phyloP scores from a whole-genome alignment of 345 rosid genomes.

The Luvunga scandens region DNA sequence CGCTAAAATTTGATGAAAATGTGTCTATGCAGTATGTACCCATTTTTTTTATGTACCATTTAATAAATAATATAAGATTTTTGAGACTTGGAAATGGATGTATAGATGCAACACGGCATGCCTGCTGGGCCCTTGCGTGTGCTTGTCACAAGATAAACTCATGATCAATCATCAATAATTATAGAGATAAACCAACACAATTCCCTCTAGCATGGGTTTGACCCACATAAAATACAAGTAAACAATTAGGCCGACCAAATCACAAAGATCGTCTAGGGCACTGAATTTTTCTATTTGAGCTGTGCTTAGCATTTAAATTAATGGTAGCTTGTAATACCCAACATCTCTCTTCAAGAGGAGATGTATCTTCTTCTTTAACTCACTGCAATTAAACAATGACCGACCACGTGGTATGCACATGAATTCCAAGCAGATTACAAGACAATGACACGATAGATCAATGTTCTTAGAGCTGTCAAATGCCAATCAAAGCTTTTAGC shows the following conservation, averaged over 20 bases:
- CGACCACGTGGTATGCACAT: conserved; percentile 14
- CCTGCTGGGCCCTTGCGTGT: background rate
- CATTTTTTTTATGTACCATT: no score
- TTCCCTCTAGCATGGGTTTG: conserved; percentile 1
- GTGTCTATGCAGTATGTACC: no score
- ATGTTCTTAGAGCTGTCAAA: conserved; percentile 8
- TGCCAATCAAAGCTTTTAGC: background rate
- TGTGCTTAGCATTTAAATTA: conserved; percentile 3
- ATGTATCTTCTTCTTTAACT: conserved; percentile 14
- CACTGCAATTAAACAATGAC: conserved; percentile 16
- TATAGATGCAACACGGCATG: background rate
- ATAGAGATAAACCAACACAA: background rate
- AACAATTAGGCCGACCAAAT: conserved; percentile 45
- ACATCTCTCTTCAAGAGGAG: conserved; percentile 22
- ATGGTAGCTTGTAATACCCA: background rate
- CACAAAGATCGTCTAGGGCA: conserved; percentile 34
- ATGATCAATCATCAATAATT: background rate
- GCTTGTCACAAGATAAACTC: background rate
- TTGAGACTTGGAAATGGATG: background rate
- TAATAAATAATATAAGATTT: background rate
- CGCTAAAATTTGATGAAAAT: background rate
- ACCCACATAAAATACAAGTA: background rate
- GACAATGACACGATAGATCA: background rate
- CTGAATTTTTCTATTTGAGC: conserved; percentile 11
- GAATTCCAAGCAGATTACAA: background rate